Conservation (phyloP, 164 flowering plant genomes). For the Vitis vinifera region ASM3070453v1 NC_081808.1:21598501-21599000, state of each 20-base stretch:
- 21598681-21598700: conserved; percentile 95
- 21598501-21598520: conserved; percentile 92
- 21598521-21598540: conserved; percentile 96
- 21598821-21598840: conserved; percentile 94
- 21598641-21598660: conserved; percentile 84
- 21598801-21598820: conserved; percentile 80
- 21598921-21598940: not conserved
- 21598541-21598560: conserved; percentile 42
- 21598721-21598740: conserved; percentile 83
- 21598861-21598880: not conserved
- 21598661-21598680: conserved; percentile 86
- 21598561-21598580: conserved; percentile 1
- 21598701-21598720: conserved; percentile 94
- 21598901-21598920: conserved; percentile 2
- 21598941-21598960: conserved; percentile 74
- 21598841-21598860: not conserved
- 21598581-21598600: not conserved
- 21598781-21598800: conserved; percentile 92
- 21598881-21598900: not conserved
- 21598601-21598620: conserved; percentile 1
- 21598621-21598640: conserved; percentile 75
- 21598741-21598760: conserved; percentile 82
- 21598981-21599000: conserved; percentile 95
- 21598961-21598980: conserved; percentile 95
- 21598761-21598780: conserved; percentile 86